Evolutionary conservation across 116 monocot species (phyloP), one percentile per base, ranked within the genome.

Genomic region (Thalassia testudinum): DNA sequence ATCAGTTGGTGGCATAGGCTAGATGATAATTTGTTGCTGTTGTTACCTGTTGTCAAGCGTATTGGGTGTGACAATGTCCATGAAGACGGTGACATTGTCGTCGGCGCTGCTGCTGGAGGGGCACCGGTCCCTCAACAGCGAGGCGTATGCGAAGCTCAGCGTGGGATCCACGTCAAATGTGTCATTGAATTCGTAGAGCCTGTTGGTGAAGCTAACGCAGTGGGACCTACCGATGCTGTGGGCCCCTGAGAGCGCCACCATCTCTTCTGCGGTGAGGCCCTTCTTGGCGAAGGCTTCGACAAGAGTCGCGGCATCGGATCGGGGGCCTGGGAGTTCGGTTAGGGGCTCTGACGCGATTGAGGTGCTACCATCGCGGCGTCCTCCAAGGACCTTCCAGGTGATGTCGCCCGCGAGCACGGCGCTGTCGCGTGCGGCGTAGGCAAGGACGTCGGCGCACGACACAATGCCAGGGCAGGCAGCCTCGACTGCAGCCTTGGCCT

Each of bases 371-470:
- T 82, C 82, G 0, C 58, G 53, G 17, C 73, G 54, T 7, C 82
- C 76, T 0, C n/a, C 38, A 1, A 63, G 70, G 47, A 79, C 57
- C 0, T 15, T 0, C 24, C 70, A 79, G 20, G 40, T 1, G 42
- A 80, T 71, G 24, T 50, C 49, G 21, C 77, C 70, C 43, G 66
- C 50, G 7, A 67, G 5, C 47, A 1, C 28, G 54, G 77, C 29
- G 0, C 63, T 57, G 52, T 82, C 82, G 12, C 77, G 73, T 15
- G 67, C 73, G 0, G 70, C 81, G 44, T 73, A 73, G 28, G 66
- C 69, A 24, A 82, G 19, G 66, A 76, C 70, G 60, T 82, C 81
- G 0, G 80, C 67, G 43, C 80, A 80, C 26, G 80, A 80, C 52
- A 75, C 75, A 1, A 38, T 61, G 42, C 45, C 0, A 0, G 66